Evolutionary conservation across 2,329 filamentous ascomycete species (phyloP), one percentile per base, ranked within the genome.

Genomic region (Capronia epimyces): DNA sequence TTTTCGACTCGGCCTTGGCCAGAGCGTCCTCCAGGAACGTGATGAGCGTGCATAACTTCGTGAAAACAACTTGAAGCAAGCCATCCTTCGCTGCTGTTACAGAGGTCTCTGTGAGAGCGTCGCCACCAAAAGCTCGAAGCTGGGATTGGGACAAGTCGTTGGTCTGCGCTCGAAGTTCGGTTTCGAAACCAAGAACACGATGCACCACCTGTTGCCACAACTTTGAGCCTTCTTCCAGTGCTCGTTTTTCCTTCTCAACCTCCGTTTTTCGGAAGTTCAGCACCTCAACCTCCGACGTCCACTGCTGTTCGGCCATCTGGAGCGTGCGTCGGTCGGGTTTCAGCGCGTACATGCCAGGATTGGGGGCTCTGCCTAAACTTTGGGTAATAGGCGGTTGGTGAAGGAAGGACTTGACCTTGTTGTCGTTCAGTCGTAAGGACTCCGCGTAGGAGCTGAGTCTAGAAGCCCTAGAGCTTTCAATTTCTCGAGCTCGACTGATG

Each of bases 221-320:
- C 4, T 68, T 64, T 1, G 76, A 78, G 12, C 81, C 81, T 60
- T 81, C 76, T 44, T 80, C 73, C 16, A 84, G 68, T 1, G 81
- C 81, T 18, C 69, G 63, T 37, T 76, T 76, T 59, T 84, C 81
- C 21, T 67, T 65, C 52, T 79, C 71, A 2, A 77, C 71, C 39
- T 70, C 65, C 25, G 70, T 62, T 41, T 72, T 73, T 49, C 72
- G 71, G 37, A 68, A 65, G 3, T 68, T 62, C 13, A 79, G 59
- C 7, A 66, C 64, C 12, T 68, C 69, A 43, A 73, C 70, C 59
- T 82, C 78, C 1, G 69, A 67, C 15, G 67, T 65, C 73, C 77
- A 82, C 55, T 80, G 75, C 36, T 81, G 77, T 49, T 72, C 71
- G 3, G 79, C 81, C 73, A 83, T 76, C 24, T 77, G 75, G 21